These are phyloP conservation scores for Nitzschia sp. DNA, from an alignment of 108 stramenopile genomes.

Conservation along the genomic window DNA sequence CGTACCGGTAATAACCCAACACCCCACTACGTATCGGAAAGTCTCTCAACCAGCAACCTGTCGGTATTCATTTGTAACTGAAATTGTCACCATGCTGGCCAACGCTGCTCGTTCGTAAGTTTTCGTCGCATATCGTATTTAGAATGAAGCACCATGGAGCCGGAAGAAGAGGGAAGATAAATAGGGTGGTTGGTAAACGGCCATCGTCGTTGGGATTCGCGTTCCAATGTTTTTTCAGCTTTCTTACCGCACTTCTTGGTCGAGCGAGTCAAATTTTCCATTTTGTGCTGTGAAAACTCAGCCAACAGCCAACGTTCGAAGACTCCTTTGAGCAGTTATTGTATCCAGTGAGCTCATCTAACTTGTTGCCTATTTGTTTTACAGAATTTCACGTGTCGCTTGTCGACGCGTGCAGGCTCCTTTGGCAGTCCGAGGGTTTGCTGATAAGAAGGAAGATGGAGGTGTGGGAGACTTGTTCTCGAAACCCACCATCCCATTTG, in stretches of 20 bases:
- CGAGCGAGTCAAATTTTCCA: background rate
- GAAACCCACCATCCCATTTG: constrained; percentile 65
- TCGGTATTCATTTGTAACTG: background rate
- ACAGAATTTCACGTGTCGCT: constrained; percentile 33
- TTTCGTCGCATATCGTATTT: too few species aligned
- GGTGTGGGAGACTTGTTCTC: background rate
- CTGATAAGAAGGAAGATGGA: constrained; percentile 25
- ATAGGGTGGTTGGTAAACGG: background rate
- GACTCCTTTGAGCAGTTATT: too few species aligned
- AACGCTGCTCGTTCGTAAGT: constrained; percentile 43
- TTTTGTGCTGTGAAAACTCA: too few species aligned
- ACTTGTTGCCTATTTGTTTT: background rate
- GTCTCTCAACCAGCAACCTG: too few species aligned
- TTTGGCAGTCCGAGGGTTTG: constrained; percentile 21
- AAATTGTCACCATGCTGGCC: constrained; percentile 25
- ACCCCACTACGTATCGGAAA: too few species aligned
- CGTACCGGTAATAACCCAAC: too few species aligned
- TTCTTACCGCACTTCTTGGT: background rate
- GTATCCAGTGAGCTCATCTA: too few species aligned
- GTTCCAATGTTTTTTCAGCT: background rate
- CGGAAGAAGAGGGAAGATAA: background rate
- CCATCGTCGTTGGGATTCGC: background rate
- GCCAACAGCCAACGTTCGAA: too few species aligned
- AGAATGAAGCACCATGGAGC: too few species aligned
- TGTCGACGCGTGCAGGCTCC: constrained; percentile 32